phyloP scores from a whole-genome alignment of 805 yeast species.

The Grigorovia transvaalensis region DNA sequence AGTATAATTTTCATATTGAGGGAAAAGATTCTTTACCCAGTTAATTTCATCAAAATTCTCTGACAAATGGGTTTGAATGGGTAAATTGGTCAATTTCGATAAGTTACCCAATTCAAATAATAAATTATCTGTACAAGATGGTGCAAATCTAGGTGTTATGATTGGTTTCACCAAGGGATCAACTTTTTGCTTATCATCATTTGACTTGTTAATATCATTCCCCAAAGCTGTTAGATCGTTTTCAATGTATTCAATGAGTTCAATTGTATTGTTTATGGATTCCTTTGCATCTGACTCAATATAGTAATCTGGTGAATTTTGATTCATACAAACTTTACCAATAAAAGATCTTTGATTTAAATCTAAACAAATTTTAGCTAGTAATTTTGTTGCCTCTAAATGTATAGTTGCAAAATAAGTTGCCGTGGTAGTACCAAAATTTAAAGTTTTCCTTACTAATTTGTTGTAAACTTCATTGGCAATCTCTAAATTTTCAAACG shows the following conservation, averaged over 20 bases:
- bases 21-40: constrained; percentile 65
- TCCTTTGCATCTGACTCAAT: constrained; percentile 42
- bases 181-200: constrained; percentile 24
- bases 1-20: constrained; percentile 58
- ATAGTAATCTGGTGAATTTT: constrained; percentile 65
- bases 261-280: constrained; percentile 42
- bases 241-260: constrained; percentile 47
- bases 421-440: constrained; percentile 84
- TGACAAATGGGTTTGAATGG: constrained; percentile 83
- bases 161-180: constrained; percentile 56
- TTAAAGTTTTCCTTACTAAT: constrained; percentile 60
- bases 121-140: constrained; percentile 61
- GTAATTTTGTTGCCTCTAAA: constrained; percentile 56
- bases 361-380: constrained; percentile 59
- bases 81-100: constrained; percentile 38
- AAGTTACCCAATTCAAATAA: constrained; percentile 54
- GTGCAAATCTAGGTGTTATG: constrained; percentile 90
- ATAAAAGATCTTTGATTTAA: constrained; percentile 80
- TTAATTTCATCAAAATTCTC: constrained; percentile 70
- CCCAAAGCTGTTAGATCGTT: constrained; percentile 18
- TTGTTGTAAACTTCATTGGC: constrained; percentile 57
- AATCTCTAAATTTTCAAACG: constrained; percentile 40
- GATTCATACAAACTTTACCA: constrained; percentile 92
- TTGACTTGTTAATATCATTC: constrained; percentile 13
- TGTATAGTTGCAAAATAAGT: constrained; percentile 88